A percentile compares a stretch with the other conserved stretches of the same genome.
These are phyloP conservation scores for Alternaria panax DNA, from an alignment of 2,329 filamentous ascomycete species.

Conservation along the genomic window DNA sequence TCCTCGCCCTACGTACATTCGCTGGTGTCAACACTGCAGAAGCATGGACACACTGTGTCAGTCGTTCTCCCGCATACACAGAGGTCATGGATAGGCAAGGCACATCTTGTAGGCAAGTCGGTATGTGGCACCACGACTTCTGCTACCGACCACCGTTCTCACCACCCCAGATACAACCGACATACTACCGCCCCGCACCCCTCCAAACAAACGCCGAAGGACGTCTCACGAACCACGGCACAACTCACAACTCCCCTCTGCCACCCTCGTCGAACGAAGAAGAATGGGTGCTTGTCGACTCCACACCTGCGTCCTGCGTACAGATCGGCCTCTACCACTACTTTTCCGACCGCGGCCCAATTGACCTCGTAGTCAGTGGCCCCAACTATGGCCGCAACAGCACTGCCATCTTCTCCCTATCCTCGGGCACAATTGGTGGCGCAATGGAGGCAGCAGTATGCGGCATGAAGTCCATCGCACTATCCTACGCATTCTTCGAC, in stretches of 20 bases:
- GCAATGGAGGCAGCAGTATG: slow-evolving; percentile 60
- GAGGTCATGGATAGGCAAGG: slow-evolving; percentile 98
- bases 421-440: slow-evolving; percentile 58
- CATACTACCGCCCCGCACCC: slow-evolving; percentile 77
- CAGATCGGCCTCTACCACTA: slow-evolving; percentile 59
- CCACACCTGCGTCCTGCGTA: slow-evolving; percentile 58
- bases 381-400: slow-evolving; percentile 62
- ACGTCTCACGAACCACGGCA: slow-evolving; percentile 49
- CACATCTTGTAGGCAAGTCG: slow-evolving; percentile 90
- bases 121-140: slow-evolving; percentile 32
- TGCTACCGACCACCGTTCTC: neutral
- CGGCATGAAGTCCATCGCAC: slow-evolving; percentile 70
- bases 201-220: slow-evolving; percentile 53
- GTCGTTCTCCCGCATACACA: slow-evolving; percentile 91
- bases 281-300: slow-evolving; percentile 60
- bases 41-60: slow-evolving; percentile 83
- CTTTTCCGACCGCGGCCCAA: slow-evolving; percentile 53
- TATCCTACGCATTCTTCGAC: slow-evolving; percentile 90
- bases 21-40: slow-evolving; percentile 55
- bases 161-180: slow-evolving; percentile 66
- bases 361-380: slow-evolving; percentile 59
- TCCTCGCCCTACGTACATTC: slow-evolving; percentile 60
- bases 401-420: slow-evolving; percentile 59
- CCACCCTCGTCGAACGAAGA: slow-evolving; percentile 45
- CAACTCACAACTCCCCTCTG: slow-evolving; percentile 43